These are phyloP conservation scores for Plectranthus barbatus DNA, from an alignment of 257 asterid genomes.

Conservation along the genomic window DNA sequence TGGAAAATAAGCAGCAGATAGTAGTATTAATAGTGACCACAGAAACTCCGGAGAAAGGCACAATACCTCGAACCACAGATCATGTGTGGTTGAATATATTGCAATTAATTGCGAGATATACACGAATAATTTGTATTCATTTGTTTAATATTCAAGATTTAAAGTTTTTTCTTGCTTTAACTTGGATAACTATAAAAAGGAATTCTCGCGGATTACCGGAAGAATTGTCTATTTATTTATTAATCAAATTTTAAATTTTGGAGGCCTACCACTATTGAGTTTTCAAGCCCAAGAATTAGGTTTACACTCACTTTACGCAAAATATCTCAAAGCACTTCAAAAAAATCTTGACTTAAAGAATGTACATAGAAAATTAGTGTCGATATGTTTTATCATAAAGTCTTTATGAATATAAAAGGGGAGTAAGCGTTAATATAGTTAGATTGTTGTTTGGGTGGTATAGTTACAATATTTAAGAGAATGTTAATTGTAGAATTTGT, in stretches of 20 bases:
- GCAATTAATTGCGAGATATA: not conserved
- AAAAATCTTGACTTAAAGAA: no score
- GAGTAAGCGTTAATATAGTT: not conserved
- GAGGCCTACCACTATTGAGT: not conserved
- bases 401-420: no score
- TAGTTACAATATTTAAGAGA: not conserved
- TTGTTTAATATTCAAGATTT: not conserved
- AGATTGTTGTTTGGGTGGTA: no score
- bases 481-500: not conserved
- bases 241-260: not conserved
- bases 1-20: not conserved
- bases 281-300: slow-evolving; percentile 6
- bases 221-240: not conserved
- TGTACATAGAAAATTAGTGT: no score
- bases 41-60: not conserved
- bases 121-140: not conserved
- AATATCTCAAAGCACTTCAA: no score
- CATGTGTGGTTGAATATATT: not conserved
- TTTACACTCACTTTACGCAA: slow-evolving; percentile 14
- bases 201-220: not conserved
- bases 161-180: not conserved
- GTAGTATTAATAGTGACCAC: slow-evolving; percentile 17
- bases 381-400: no score
- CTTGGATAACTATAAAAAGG: not conserved
- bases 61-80: not conserved